phyloP scores from a whole-genome alignment of 495 filamentous ascomycete species.

The Xylaria scruposa region DNA sequence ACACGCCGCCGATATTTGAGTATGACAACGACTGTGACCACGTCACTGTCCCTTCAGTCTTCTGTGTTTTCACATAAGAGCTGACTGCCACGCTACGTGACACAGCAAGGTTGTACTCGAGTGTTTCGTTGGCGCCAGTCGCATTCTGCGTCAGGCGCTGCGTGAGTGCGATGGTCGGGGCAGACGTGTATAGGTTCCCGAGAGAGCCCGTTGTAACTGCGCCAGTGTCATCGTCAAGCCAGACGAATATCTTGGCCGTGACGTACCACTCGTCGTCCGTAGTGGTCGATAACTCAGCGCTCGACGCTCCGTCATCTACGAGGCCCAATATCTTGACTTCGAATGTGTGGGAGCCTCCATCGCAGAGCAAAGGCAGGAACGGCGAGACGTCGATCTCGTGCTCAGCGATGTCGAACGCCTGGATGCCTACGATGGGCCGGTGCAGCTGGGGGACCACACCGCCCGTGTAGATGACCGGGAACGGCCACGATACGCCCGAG shows the following conservation, averaged over 20 bases:
- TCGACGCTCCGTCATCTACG: slow-evolving; percentile 55
- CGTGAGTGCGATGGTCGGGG: slow-evolving; percentile 46
- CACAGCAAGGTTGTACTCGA: slow-evolving; percentile 66
- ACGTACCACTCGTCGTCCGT: slow-evolving; percentile 80
- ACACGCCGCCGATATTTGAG: slow-evolving; percentile 65
- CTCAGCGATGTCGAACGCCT: slow-evolving; percentile 82
- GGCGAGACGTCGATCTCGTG: slow-evolving; percentile 89
- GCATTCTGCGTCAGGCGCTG: slow-evolving; percentile 52
- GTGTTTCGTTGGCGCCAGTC: slow-evolving; percentile 65
- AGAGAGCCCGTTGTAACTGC: slow-evolving; percentile 63
- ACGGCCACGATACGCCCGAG: slow-evolving; percentile 87
- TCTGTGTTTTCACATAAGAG: slow-evolving; percentile 60
- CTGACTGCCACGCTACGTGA: slow-evolving; percentile 62
- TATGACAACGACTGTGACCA: slow-evolving; percentile 72
- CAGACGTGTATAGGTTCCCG: slow-evolving; percentile 22
- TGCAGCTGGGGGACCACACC: slow-evolving; percentile 83
- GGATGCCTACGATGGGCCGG: slow-evolving; percentile 84
- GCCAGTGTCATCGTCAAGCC: slow-evolving; percentile 60
- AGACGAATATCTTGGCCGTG: slow-evolving; percentile 86
- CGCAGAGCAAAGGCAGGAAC: slow-evolving; percentile 74
- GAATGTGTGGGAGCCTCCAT: slow-evolving; percentile 71
- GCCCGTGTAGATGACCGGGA: slow-evolving; percentile 88
- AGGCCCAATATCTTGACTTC: slow-evolving; percentile 74
- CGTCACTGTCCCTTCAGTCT: slow-evolving; percentile 42
- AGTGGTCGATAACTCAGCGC: slow-evolving; percentile 59